Base-by-base conservation (phyloP, 768 basidiomycete species). In the Cystofilobasidium bisporidii region DNA sequence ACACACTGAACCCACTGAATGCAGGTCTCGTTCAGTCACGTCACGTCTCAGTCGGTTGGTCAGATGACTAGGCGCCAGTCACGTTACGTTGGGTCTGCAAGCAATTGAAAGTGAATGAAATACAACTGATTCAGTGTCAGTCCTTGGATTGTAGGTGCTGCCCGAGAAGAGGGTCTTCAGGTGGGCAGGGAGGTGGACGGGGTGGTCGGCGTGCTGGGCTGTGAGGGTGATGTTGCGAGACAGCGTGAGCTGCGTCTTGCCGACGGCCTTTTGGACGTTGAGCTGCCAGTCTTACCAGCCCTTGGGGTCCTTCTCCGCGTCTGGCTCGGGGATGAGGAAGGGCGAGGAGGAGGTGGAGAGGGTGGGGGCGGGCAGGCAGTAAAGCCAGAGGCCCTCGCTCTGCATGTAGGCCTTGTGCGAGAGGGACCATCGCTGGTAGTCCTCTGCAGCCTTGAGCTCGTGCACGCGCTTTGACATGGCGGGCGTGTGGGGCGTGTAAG, bases 241-340 rank as follows among this genome's bases (percentile, higher is more conserved):
- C 10, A 50, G 48, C 48, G 48, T 50, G 12, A 50, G 48, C 48
- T 50, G 48, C 10, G 48, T 50, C 48, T 50, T 50, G 48, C 48
- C 48, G 48, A 50, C 48, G 17, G 48, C 48, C 48, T 50, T 50
- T 20, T 50, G 48, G 48, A 50, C 48, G 48, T 50, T 50, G 48
- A 50, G 48, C 12, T 50, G 48, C 48, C 48, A 50, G 6, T 50
- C 48, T 20, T 50, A 20, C 12, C 10, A 50, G 12, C 12, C 48
- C 48, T 50, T 50, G 48, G 48, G 48, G 48, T 50, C 48, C 20
- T 20, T 50, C 17, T 20, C 17, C 10, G 22, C 48, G 48, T 50
- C 48, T 9, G 48, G 48, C 48, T 50, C 48, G 24, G 48, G 48
- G 48, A 50, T 9, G 48, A 50, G 48, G 48, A 10, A 50, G 48